A percentile compares a stretch with the other conserved stretches of the same genome.
phyloP scores from a whole-genome alignment of 192 early-diverging fungal genomes.

The Coemansia furcata region DNA sequence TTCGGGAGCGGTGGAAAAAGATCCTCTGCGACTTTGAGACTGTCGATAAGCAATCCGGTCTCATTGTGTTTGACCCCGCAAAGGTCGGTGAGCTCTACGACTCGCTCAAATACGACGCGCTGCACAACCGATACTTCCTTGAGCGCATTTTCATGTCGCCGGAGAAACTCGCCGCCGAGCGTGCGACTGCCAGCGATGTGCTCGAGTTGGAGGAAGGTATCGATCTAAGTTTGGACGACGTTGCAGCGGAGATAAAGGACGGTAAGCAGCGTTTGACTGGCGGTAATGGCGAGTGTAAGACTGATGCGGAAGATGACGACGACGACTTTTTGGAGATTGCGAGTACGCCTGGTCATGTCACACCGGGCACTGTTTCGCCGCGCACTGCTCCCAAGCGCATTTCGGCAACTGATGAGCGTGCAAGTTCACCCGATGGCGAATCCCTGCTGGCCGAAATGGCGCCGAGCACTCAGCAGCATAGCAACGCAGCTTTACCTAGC shows the following conservation, averaged over 20 bases:
- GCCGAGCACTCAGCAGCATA: not conserved
- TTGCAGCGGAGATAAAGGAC: not conserved
- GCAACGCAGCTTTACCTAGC: not conserved
- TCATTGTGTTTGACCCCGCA: constrained; percentile 69
- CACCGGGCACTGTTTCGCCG: not conserved
- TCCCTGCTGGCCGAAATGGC: not conserved
- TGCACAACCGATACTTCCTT: constrained; percentile 89
- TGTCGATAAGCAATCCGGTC: constrained; percentile 10
- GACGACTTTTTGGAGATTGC: constrained; percentile 18
- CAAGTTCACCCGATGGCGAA: not conserved
- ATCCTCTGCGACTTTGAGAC: constrained; percentile 82
- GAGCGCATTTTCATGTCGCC: constrained; percentile 65
- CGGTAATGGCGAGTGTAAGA: not conserved
- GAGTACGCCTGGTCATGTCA: not conserved
- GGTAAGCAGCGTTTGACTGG: constrained; percentile 2
- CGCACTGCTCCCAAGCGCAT: not conserved
- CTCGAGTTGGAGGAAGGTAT: not conserved
- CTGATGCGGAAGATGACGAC: constrained; percentile 2
- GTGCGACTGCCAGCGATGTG: not conserved
- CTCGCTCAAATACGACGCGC: constrained; percentile 94
- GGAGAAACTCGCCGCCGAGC: constrained; percentile 17
- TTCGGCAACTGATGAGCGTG: not conserved
- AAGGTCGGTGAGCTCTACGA: constrained; percentile 94
- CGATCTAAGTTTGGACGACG: not conserved
- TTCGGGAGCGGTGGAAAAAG: constrained; percentile 96